Percentiles rank a stretch among this genome's conserved stretches.
Evolutionary conservation across 2,329 filamentous ascomycete species (phyloP).

Genomic region (Daldinia eschscholtzii): DNA sequence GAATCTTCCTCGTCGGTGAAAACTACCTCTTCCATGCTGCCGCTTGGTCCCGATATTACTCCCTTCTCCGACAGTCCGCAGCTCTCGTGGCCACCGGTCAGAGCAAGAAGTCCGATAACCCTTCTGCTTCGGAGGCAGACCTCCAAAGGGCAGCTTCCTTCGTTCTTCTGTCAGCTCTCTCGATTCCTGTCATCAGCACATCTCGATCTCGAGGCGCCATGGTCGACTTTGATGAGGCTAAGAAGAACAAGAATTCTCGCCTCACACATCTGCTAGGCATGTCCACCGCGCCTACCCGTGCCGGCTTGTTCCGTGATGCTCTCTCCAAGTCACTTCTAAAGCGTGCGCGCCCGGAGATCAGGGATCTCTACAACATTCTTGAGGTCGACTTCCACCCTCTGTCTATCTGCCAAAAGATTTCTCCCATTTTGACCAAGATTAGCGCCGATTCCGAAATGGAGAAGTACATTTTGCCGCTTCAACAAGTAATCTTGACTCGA

Average conservation of each 20-base stretch:
- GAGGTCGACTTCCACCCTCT: slow-evolving; percentile 99
- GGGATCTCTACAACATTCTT: slow-evolving; percentile 97
- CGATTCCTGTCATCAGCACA: slow-evolving; percentile 99
- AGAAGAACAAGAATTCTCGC: slow-evolving; percentile 98
- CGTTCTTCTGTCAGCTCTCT: slow-evolving; percentile 91
- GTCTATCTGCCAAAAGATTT: slow-evolving; percentile 99
- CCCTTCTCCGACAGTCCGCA: slow-evolving; percentile 91
- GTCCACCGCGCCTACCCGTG: slow-evolving; percentile 87
- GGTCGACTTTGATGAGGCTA: slow-evolving; percentile 95
- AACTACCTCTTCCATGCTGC: slow-evolving; percentile 99
- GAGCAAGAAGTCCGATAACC: slow-evolving; percentile 94
- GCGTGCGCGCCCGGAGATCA: slow-evolving; percentile 92
- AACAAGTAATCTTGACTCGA: slow-evolving; percentile 97
- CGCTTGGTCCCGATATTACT: slow-evolving; percentile 97
- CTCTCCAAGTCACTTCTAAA: slow-evolving; percentile 94
- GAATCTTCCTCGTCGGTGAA: slow-evolving; percentile 98
- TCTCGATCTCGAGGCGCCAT: slow-evolving; percentile 94
- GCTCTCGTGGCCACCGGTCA: slow-evolving; percentile 85
- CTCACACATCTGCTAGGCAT: slow-evolving; percentile 96
- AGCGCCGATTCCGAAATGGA: slow-evolving; percentile 95
- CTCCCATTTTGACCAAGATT: slow-evolving; percentile 93
- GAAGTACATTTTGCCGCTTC: slow-evolving; percentile 93
- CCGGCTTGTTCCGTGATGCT: slow-evolving; percentile 93
- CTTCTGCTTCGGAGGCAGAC: slow-evolving; percentile 87
- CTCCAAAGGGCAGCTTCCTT: slow-evolving; percentile 96